Percentiles rank a stretch among this genome's conserved stretches.
Conservation (phyloP, 2,329 filamentous ascomycete species). For the Hymenoscyphus linearis region DNA sequence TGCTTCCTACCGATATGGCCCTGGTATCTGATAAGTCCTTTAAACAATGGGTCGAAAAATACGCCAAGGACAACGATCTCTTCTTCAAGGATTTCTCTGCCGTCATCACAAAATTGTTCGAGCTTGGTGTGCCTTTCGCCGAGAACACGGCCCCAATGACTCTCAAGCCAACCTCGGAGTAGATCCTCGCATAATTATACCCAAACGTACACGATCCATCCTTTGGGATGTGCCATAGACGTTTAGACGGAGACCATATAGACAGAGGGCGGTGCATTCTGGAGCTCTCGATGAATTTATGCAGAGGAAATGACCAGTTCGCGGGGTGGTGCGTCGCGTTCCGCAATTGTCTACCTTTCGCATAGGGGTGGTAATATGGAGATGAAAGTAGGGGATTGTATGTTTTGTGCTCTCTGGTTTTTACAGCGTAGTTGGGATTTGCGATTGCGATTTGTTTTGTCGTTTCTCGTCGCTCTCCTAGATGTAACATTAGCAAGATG, state of each 20-base stretch:
- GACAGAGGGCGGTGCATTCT: slow-evolving; percentile 2
- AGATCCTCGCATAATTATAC: slow-evolving; percentile 14
- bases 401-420: slow-evolving; percentile 3
- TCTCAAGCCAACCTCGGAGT: slow-evolving; percentile 52
- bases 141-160: slow-evolving; percentile 54
- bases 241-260: slow-evolving; percentile 10
- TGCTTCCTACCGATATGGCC: slow-evolving; percentile 89
- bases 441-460: background rate
- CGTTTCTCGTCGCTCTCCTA: slow-evolving; percentile 3
- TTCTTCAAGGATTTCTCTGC: slow-evolving; percentile 93
- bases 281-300: slow-evolving; percentile 3
- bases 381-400: background rate
- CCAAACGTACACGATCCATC: slow-evolving; percentile 7
- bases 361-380: background rate
- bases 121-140: slow-evolving; percentile 87
- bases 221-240: slow-evolving; percentile 10
- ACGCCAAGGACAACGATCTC: slow-evolving; percentile 81
- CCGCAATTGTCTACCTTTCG: background rate
- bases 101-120: slow-evolving; percentile 77
- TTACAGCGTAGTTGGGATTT: slow-evolving; percentile 1
- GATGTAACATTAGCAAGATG: slow-evolving; percentile 12
- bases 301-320: background rate
- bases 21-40: slow-evolving; percentile 86
- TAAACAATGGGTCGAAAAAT: slow-evolving; percentile 73
- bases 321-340: background rate